phyloP scores from a whole-genome alignment of 2,329 filamentous ascomycete genomes.

The Aspergillus fijiensis region DNA sequence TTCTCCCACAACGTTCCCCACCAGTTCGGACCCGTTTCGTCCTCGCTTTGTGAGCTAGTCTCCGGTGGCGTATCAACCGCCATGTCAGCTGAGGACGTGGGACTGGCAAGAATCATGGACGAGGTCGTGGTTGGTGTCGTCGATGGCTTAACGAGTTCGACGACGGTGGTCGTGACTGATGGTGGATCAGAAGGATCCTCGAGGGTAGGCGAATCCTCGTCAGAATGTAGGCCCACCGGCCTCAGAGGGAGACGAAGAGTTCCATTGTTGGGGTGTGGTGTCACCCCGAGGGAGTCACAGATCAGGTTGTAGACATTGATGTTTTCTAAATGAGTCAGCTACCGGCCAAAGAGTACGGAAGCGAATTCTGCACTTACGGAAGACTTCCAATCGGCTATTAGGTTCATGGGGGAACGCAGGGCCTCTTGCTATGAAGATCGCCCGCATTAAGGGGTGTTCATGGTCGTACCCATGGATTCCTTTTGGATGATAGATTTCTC shows the following conservation, averaged over 20 bases:
- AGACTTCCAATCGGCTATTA: slow-evolving; percentile 74
- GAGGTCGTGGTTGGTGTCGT: neutral
- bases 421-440: slow-evolving; percentile 88
- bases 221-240: slow-evolving; percentile 47
- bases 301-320: slow-evolving; percentile 93
- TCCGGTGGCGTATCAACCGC: neutral
- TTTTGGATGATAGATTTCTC: slow-evolving; percentile 70
- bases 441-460: slow-evolving; percentile 90
- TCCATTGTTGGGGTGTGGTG: slow-evolving; percentile 79
- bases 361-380: slow-evolving; percentile 63
- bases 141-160: neutral
- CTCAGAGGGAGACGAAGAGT: slow-evolving; percentile 61
- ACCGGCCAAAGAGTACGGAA: neutral
- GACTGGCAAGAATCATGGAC: neutral
- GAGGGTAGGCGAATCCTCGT: slow-evolving; percentile 32
- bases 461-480: slow-evolving; percentile 95
- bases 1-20: slow-evolving; percentile 37
- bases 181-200: slow-evolving; percentile 38
- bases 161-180: slow-evolving; percentile 6
- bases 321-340: slow-evolving; percentile 63
- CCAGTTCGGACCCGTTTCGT: slow-evolving; percentile 28
- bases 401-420: slow-evolving; percentile 86
- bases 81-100: neutral
- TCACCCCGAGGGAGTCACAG: slow-evolving; percentile 78
- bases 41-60: slow-evolving; percentile 19